Evolutionary conservation across 2,329 filamentous ascomycete genomes (phyloP).

Genomic region (Fusarium gaditjirri): DNA sequence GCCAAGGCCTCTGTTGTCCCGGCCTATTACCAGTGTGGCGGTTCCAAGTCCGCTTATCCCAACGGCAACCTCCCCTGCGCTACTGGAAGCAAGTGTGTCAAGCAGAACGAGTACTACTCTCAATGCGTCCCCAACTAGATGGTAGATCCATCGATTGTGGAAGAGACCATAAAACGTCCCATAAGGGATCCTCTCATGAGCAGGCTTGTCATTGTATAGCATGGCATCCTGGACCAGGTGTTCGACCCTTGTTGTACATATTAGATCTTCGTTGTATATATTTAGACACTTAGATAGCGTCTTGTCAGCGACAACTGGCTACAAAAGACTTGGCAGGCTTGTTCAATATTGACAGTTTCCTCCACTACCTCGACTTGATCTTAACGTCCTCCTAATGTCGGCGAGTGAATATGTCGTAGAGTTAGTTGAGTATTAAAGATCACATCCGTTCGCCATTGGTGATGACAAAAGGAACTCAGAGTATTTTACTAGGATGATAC

Average conservation of each 20-base stretch:
- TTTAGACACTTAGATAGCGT: conserved; percentile 13
- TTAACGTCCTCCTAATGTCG: no score
- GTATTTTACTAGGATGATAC: no score
- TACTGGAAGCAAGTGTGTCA: conserved; percentile 39
- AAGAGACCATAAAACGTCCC: neutral
- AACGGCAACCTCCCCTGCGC: conserved; percentile 37
- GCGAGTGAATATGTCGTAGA: no score
- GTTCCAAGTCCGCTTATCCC: conserved; percentile 36
- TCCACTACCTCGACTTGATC: neutral
- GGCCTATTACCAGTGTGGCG: conserved; percentile 37
- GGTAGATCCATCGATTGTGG: conserved; percentile 5
- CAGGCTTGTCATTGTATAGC: conserved; percentile 22
- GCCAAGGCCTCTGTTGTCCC: conserved; percentile 27
- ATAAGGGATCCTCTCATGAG: conserved; percentile 1
- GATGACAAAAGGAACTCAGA: neutral
- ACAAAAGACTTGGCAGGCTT: conserved; percentile 26
- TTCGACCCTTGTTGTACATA: conserved; percentile 34
- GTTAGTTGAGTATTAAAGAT: neutral
- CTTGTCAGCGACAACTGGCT: conserved; percentile 10
- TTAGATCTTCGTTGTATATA: conserved; percentile 38
- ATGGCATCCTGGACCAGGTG: conserved; percentile 23
- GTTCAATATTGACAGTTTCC: neutral
- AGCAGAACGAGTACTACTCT: conserved; percentile 42
- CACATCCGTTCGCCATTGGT: fast-evolving
- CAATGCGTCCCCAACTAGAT: conserved; percentile 41